Evolutionary conservation across 2,329 filamentous ascomycete genomes (phyloP).

Genomic region (Parafenestella ontariensis): DNA sequence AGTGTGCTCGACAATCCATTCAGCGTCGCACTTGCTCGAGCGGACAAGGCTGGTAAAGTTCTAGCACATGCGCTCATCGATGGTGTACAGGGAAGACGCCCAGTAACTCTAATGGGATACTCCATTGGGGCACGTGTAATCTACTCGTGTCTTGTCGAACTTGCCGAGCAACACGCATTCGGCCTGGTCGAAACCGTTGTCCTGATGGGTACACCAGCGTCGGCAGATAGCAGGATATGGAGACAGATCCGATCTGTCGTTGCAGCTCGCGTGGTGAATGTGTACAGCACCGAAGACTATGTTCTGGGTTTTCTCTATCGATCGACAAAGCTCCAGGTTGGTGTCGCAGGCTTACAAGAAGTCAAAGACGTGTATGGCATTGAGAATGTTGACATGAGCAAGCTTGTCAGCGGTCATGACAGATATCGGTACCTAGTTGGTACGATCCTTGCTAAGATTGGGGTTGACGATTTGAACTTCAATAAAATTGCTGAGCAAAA

Average conservation of each 20-base stretch:
- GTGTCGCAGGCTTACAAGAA: conserved; percentile 80
- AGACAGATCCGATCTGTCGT: conserved; percentile 77
- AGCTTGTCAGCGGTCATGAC: conserved; percentile 58
- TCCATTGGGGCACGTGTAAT: conserved; percentile 81
- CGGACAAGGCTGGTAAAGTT: conserved; percentile 79
- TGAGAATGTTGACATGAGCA: conserved; percentile 60
- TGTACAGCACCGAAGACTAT: conserved; percentile 85
- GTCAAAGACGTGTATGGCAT: conserved; percentile 72
- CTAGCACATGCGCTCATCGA: conserved; percentile 83
- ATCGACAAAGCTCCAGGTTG: conserved; percentile 78
- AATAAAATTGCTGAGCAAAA: conserved; percentile 53
- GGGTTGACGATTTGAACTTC: conserved; percentile 58
- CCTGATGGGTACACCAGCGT: conserved; percentile 79
- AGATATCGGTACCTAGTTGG: conserved; percentile 58
- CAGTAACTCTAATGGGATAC: conserved; percentile 82
- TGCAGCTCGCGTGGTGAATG: conserved; percentile 81
- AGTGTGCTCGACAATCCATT: conserved; percentile 81
- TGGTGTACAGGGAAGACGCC: conserved; percentile 78
- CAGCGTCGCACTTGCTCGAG: conserved; percentile 73
- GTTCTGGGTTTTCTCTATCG: conserved; percentile 87
- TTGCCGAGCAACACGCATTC: conserved; percentile 80
- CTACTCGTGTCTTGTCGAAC: conserved; percentile 76
- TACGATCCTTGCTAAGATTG: conserved; percentile 55
- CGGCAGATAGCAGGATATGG: conserved; percentile 75
- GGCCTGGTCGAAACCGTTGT: conserved; percentile 83